Base-by-base conservation (phyloP, 352 stramenopile genomes). In the Phytophthora hybrid region DNA sequence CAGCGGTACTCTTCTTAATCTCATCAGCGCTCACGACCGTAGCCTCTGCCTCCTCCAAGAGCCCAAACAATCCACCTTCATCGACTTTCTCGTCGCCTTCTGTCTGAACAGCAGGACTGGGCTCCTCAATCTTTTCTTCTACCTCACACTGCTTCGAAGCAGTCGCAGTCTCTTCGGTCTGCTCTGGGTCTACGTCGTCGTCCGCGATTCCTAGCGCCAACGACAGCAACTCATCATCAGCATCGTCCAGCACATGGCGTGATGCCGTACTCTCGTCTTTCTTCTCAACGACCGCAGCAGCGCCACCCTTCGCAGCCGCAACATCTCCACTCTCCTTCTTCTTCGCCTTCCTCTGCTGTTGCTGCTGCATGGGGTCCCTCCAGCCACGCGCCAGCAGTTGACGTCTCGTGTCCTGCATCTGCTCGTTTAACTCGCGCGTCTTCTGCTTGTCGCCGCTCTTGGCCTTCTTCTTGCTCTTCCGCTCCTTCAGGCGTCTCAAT, bases 391-490 rank as follows among this genome's bases (percentile, higher is more conserved):
- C 77, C 1, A 81, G 60, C 44, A 91, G 44, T 55, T 81, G 63
- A 13, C 83, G 78, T 52, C 87, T 69, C 11, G 79, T 84, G 0
- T 77, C 71, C 26, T 79, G 81, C 52, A 90, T 26, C 52, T 81
- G 77, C 0, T 80, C 78, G 23, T 83, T 79, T 51, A 82, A 46
- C 26, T 89, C 74, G 10, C 84, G 74, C 1, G 53, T 74, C 52
- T 79, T 76, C 1, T 64, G 37, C 29, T 85, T 72, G 29, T 76
- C 74, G 14, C 85, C 84, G 32, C 83, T 83, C 26, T 80, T 76
- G 34, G 83, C 72, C 65, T 90, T 91, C 66, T 89, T 91, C 52
- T 88, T 92, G 51, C 67, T 84, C 65, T 92, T 92, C 4, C 77
- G 74, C 21, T 83, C 71, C 47, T 84, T 87, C 0, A 84, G 66